Percentiles rank a stretch among this genome's conserved stretches.
Conservation (phyloP, 768 basidiomycete genomes). For the Chlorophyllum brunneum region DNA sequence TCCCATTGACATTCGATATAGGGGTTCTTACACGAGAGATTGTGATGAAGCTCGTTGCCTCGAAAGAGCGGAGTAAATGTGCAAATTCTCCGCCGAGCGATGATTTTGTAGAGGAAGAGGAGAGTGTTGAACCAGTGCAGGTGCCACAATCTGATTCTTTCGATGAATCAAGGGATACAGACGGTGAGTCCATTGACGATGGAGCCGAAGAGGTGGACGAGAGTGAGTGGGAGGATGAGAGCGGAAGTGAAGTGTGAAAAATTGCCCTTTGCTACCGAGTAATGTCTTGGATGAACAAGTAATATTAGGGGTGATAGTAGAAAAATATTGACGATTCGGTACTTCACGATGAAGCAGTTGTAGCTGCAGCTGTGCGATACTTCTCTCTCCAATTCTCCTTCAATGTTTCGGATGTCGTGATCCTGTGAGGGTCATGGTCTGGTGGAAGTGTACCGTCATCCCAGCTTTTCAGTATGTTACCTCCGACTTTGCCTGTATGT, state of each 20-base stretch:
- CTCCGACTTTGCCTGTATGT: constrained; percentile 71
- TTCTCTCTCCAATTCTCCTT: constrained; percentile 27
- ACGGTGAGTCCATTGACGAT: neutral
- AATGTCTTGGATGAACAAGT: neutral
- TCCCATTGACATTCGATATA: constrained; percentile 19
- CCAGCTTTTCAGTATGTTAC: constrained; percentile 80
- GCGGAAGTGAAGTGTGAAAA: neutral
- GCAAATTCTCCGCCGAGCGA: constrained; percentile 3
- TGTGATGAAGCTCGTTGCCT: constrained; percentile 37
- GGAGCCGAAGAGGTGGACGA: constrained; percentile 10
- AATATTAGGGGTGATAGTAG: constrained; percentile 1
- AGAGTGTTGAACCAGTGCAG: constrained; percentile 7
- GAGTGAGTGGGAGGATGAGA: constrained; percentile 9
- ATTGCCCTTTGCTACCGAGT: neutral
- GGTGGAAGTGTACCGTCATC: constrained; percentile 70
- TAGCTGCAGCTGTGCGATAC: constrained; percentile 12
- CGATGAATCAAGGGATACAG: neutral
- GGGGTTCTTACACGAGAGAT: constrained; percentile 72
- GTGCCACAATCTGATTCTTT: neutral
- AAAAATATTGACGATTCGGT: constrained; percentile 3
- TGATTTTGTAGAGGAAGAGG: constrained; percentile 12
- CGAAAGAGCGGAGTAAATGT: neutral
- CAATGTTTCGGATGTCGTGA: constrained; percentile 37
- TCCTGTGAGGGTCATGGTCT: constrained; percentile 38
- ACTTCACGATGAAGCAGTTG: constrained; percentile 11